Evolutionary conservation across 306 rosid genomes (phyloP), one percentile per base, ranked within the genome.

Genomic region (Dryas alaskensis): DNA sequence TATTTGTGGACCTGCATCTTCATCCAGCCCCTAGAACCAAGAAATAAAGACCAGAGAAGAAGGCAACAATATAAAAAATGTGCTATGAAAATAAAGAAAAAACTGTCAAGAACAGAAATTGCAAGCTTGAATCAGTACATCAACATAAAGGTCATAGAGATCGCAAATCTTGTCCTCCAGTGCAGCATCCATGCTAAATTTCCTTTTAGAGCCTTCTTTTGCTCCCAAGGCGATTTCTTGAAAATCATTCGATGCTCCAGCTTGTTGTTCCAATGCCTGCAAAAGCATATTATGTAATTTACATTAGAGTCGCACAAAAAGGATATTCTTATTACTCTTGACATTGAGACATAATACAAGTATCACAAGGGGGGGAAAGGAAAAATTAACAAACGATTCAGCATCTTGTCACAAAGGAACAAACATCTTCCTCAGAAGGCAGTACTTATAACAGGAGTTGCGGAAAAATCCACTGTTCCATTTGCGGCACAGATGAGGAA

Each of bases 161-260:
- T 95, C 99, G 92, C 99, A 95, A 81, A 95, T 92, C 86, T 86
- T 95, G 77, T 95, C 99, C 87, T 95, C 98, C 88, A 95, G 50
- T 50, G 86, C 79, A 75, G 90, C 78, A 66, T 90, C 98, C 96
- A 95, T 89, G 54, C 78, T 80, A 81, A 88, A 81, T 84, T 83
- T 89, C 73, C 73, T 83, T 82, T 85, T 90, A 5, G 84, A 70
- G 54, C 54, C 78, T 78, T 85, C 73, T 86, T 88, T 92, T 64
- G 82, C 96, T 77, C 89, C 96, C 73, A 88, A 72, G 59, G 87
- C 82, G 74, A 69, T 70, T 80, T 92, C 96, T 81, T 86, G 92
- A 74, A 81, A 59, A 81, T 83, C 86, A 48, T 86, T 90, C 5
- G 90, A 85, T 54, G 83, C 81, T 76, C 92, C 93, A 63, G 84